Percentiles rank a stretch among this genome's conserved stretches.
Conservation (phyloP, 1,284 basidiomycete species). For the Ustilago trichophora region DNA sequence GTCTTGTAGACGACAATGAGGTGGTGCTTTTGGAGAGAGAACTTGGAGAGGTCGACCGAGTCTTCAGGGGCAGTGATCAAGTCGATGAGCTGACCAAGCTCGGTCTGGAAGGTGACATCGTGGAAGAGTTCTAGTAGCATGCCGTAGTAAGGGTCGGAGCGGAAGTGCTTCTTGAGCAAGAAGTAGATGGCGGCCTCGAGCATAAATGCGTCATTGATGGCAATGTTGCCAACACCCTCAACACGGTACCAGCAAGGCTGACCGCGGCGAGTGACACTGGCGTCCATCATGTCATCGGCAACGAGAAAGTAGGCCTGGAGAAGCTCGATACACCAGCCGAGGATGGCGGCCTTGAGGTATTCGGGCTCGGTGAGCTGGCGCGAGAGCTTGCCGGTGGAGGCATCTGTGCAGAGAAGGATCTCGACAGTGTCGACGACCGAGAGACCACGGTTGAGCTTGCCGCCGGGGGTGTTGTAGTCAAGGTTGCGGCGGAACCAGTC, state of each 20-base stretch:
- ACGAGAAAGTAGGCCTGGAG: slow-evolving; percentile 98
- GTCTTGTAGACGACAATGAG: slow-evolving; percentile 98
- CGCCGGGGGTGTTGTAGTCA: slow-evolving; percentile 93
- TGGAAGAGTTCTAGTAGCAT: slow-evolving; percentile 90
- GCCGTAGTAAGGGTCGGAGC: slow-evolving; percentile 81
- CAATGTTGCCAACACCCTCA: slow-evolving; percentile 78
- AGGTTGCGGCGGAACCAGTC: slow-evolving; percentile 79
- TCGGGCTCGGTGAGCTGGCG: slow-evolving; percentile 70
- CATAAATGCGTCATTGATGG: slow-evolving; percentile 98
- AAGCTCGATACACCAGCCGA: slow-evolving; percentile 98
- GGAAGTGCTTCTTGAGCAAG: slow-evolving; percentile 88
- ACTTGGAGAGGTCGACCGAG: slow-evolving; percentile 83
- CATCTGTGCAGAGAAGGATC: slow-evolving; percentile 73
- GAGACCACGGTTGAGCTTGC: slow-evolving; percentile 95
- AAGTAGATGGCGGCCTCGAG: slow-evolving; percentile 93
- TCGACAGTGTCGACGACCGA: slow-evolving; percentile 92
- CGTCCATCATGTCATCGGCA: slow-evolving; percentile 97
- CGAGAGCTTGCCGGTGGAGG: slow-evolving; percentile 72
- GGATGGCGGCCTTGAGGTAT: slow-evolving; percentile 85
- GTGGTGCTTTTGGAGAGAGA: slow-evolving; percentile 85
- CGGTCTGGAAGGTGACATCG: slow-evolving; percentile 91
- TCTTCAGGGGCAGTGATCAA: slow-evolving; percentile 94
- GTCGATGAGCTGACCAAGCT: slow-evolving; percentile 94
- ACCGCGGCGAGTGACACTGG: slow-evolving; percentile 91
- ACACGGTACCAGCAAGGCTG: slow-evolving; percentile 91